Evolutionary conservation across 2,329 filamentous ascomycete genomes (phyloP).

Genomic region (Immersiporthe knoxdaviesiana): DNA sequence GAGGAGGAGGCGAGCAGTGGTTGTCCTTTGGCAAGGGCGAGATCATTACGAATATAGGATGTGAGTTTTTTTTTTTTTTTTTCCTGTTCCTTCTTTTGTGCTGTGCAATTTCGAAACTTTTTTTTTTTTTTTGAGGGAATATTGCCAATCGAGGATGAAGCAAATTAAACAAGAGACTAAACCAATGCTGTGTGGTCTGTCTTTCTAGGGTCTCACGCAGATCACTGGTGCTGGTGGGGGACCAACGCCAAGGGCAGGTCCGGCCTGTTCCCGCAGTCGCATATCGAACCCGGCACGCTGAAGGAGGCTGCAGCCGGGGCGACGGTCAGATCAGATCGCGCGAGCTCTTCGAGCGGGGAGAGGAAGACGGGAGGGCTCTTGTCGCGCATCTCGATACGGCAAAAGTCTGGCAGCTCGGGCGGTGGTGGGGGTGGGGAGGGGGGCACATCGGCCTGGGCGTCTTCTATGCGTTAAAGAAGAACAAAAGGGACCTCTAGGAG

Average conservation of each 20-base stretch:
- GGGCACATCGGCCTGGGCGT: slow-evolving; percentile 28
- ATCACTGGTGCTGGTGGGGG: slow-evolving; percentile 62
- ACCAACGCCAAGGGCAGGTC: slow-evolving; percentile 55
- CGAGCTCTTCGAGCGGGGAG: slow-evolving; percentile 41
- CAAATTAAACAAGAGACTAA: neutral
- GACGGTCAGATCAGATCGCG: slow-evolving; percentile 35
- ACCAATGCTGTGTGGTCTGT: neutral
- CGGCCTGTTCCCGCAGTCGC: slow-evolving; percentile 57
- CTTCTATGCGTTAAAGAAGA: slow-evolving; percentile 2
- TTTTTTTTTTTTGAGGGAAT: no score
- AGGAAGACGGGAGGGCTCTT: slow-evolving; percentile 41
- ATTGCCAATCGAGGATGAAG: neutral
- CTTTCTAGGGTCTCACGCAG: slow-evolving; percentile 44
- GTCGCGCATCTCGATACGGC: slow-evolving; percentile 41
- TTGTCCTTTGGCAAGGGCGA: slow-evolving; percentile 67
- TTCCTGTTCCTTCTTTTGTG: neutral
- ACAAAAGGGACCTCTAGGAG: neutral
- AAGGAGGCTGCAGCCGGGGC: slow-evolving; percentile 38
- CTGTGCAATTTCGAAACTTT: neutral
- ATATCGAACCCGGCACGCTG: slow-evolving; percentile 52
- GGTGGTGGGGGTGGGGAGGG: slow-evolving; percentile 37
- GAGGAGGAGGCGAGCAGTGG: slow-evolving; percentile 45
- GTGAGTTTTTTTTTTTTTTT: slow-evolving; percentile 43
- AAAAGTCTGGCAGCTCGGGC: slow-evolving; percentile 32
- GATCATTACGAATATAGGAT: slow-evolving; percentile 65